Base-by-base conservation (phyloP, 176 grass and related monocot genomes). In the Aegilops longissima region DNA sequence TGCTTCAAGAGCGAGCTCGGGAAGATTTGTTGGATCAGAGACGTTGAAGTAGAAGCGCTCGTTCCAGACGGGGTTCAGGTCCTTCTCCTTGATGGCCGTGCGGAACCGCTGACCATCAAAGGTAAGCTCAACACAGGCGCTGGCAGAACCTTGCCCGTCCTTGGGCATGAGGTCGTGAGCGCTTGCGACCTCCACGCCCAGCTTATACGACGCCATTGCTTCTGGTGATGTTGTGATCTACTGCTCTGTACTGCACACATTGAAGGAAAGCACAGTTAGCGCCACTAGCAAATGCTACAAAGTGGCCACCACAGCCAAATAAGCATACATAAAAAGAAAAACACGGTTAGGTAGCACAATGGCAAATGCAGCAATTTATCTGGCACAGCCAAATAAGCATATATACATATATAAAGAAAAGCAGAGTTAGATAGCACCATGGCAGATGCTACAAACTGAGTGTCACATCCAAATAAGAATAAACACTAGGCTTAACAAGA, bases 121-220 rank as follows among this genome's bases (percentile, higher is more conserved):
- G 4, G 83, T 93, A 51, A 99, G 92, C 83, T 99, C 97, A 0
- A 99, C 97, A 1, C 80, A 96, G 23, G 97, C 82, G 12, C 87
- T 96, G 9, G 97, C 89, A 73, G 92, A 99, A 81, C 97, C 97
- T n/a, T 94, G 86, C 70, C 94, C 94, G 35, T 99, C 97, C 83
- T 96, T 99, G 45, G 94, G 94, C 94, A 99, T 99, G 8, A 99
- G 89, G 80, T 99, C 97, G 24, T 96, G 92, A 39, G 97, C 97
- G 79, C 92, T 94, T 51, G n/a, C 64, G 10, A 96, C 89, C 84
- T 99, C 97, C 34, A 99, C 92, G 11, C 97, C 97, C 58, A 99
- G 66, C 77, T 96, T 99, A 23, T 93, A 99, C 4, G 82, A 9
- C 9, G 78, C 90, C 90, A 95, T 92, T 33, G 67, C 52, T n/a